phyloP scores from a whole-genome alignment of 169 alveolate species.

The Babesia bigemina region DNA sequence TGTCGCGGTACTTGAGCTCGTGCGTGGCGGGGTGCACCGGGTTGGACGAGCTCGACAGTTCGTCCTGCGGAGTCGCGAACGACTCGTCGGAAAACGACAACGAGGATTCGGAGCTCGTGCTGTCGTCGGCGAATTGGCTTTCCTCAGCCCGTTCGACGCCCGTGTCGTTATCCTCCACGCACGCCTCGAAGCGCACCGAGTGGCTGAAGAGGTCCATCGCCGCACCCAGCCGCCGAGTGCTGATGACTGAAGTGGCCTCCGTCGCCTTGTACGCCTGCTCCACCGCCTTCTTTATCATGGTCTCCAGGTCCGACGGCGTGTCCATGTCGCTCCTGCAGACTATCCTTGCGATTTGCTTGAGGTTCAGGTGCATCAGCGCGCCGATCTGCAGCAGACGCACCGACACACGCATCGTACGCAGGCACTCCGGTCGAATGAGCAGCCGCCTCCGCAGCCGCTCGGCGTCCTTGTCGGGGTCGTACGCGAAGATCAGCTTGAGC shows the following conservation, averaged over 20 bases:
- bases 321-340: slow-evolving; percentile 84
- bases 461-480: slow-evolving; percentile 89
- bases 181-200: slow-evolving; percentile 14
- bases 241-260: slow-evolving; percentile 71
- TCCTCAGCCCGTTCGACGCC: background rate
- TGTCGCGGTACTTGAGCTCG: slow-evolving; percentile 60
- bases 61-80: slow-evolving; percentile 6
- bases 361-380: slow-evolving; percentile 83
- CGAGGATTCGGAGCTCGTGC: slow-evolving; percentile 1
- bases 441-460: slow-evolving; percentile 82
- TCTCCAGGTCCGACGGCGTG: slow-evolving; percentile 86
- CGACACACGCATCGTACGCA: slow-evolving; percentile 88
- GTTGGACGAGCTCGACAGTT: slow-evolving; percentile 36
- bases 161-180: slow-evolving; percentile 1
- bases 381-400: slow-evolving; percentile 85
- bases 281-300: slow-evolving; percentile 69
- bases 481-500: slow-evolving; percentile 78
- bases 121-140: background rate
- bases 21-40: slow-evolving; percentile 44
- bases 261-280: slow-evolving; percentile 70
- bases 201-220: slow-evolving; percentile 44
- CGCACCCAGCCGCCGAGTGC: slow-evolving; percentile 65
- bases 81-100: slow-evolving; percentile 21
- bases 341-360: slow-evolving; percentile 86
- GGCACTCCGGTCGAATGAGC: slow-evolving; percentile 86